Conservation (phyloP, 345 rosid species). For the Hibiscus tridactylites region DNA sequence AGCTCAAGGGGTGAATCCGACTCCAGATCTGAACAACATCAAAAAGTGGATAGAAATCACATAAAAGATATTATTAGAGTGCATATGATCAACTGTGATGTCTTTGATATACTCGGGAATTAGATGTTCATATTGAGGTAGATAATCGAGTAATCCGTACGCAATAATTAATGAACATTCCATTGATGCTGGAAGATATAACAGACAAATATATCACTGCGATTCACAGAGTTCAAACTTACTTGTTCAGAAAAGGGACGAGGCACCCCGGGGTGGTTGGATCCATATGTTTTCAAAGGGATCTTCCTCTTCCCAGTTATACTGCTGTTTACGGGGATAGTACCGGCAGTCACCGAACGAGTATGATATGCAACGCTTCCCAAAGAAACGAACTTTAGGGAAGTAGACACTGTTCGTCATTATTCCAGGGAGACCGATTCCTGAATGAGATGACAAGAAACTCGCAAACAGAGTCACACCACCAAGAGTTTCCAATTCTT, state of each 20-base stretch:
- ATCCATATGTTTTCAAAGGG: constrained; percentile 58
- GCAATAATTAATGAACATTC: too few relatives aligned
- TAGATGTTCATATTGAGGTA: too few relatives aligned
- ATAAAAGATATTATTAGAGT: too few relatives aligned
- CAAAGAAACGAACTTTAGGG: constrained; percentile 63
- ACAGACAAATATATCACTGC: too few relatives aligned
- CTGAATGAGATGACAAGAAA: constrained; percentile 47
- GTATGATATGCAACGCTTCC: constrained; percentile 57
- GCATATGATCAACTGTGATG: too few relatives aligned
- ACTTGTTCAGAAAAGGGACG: constrained; percentile 26
- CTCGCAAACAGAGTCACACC: constrained; percentile 59
- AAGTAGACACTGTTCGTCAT: constrained; percentile 56
- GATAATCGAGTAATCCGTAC: too few relatives aligned
- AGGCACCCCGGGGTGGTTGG: constrained; percentile 41
- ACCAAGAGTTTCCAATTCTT: constrained; percentile 43
- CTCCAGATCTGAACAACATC: too few relatives aligned
- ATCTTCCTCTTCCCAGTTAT: constrained; percentile 61
- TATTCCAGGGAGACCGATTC: constrained; percentile 40
- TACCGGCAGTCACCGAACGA: constrained; percentile 41
- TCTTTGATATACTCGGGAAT: too few relatives aligned
- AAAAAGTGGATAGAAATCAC: too few relatives aligned
- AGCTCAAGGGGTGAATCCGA: too few relatives aligned
- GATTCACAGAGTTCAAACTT: neutral
- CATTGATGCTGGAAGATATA: too few relatives aligned
- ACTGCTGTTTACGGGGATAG: constrained; percentile 51